A percentile compares a stretch with the other conserved stretches of the same genome.
These are phyloP conservation scores for Pleomassaria siparia DNA, from an alignment of 2,329 filamentous ascomycete species.

Conservation along the genomic window DNA sequence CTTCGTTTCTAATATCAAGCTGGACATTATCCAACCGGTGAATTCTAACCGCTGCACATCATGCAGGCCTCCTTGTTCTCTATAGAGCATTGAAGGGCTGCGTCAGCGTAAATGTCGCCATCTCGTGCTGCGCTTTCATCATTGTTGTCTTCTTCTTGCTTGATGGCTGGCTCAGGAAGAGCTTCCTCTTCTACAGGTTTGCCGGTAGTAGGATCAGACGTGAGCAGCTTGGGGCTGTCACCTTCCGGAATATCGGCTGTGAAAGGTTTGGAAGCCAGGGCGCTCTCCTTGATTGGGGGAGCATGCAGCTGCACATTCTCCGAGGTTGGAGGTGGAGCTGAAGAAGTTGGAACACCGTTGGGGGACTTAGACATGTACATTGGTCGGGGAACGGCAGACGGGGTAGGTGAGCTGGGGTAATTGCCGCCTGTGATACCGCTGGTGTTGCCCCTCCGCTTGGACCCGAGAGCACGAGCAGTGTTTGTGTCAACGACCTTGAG, in stretches of 20 bases:
- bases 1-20: slow-evolving; percentile 11
- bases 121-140: slow-evolving; percentile 74
- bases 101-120: slow-evolving; percentile 92
- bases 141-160: slow-evolving; percentile 73
- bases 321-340: slow-evolving; percentile 62
- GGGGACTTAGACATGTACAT: slow-evolving; percentile 64
- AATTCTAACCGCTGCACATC: slow-evolving; percentile 88
- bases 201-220: slow-evolving; percentile 63
- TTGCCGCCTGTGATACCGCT: slow-evolving; percentile 38
- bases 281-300: slow-evolving; percentile 54
- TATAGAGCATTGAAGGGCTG: slow-evolving; percentile 91
- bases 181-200: slow-evolving; percentile 62
- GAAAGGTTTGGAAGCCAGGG: slow-evolving; percentile 67
- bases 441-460: slow-evolving; percentile 70
- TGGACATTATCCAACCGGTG: slow-evolving; percentile 5
- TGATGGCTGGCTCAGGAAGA: slow-evolving; percentile 59
- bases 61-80: slow-evolving; percentile 93
- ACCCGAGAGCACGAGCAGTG: slow-evolving; percentile 62
- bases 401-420: slow-evolving; percentile 55
- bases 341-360: slow-evolving; percentile 47
- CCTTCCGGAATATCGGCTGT: slow-evolving; percentile 77
- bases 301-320: slow-evolving; percentile 42
- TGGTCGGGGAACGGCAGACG: slow-evolving; percentile 66
- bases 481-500: slow-evolving; percentile 85
- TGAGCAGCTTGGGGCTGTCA: slow-evolving; percentile 76